Evolutionary conservation across 2,329 filamentous ascomycete species (phyloP), one percentile per base, ranked within the genome.

Genomic region (Scytalidium lignicola): DNA sequence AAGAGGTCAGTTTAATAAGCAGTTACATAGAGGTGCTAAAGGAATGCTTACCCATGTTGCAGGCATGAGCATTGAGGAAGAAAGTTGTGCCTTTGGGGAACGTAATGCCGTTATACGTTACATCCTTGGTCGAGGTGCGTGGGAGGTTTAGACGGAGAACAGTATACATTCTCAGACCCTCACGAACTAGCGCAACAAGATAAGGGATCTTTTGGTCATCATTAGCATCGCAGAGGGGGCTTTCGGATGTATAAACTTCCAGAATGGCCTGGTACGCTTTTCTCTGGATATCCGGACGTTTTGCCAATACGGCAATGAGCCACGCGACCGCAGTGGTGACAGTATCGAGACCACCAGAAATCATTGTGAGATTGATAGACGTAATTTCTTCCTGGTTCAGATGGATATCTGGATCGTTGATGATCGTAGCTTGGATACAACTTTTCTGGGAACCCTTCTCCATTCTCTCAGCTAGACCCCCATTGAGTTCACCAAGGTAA

Each of bases 351-450:
- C 82, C 82, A 1, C 82, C 82, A 0, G 78, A 81, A 6, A 85
- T 67, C 82, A 86, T 85, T 1, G 81, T 85, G 53, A 85, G 64
- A 52, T 78, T 82, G 57, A 85, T 85, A 0, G 76, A 80, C 0
- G 74, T 82, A 39, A 85, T 70, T 55, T 85, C 82, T 43, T 77
- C 79, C 41, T 74, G 71, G 64, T 77, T 82, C 15, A 85, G 65
- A 52, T 76, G 79, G 0, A 79, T 76, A 29, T 84, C 80, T 55
- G 78, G 75, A 55, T 85, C 81, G 45, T 75, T 66, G 52, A 84
- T 83, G 39, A 85, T 74, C 49, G 84, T 85, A 4, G 79, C 80
- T 53, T 85, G 81, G 42, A 85, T 85, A 59, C 82, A 85, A 0
- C 80, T 78, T 55, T 76, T 74, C 59, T 83, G 74, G 0, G 69